Evolutionary conservation across 1,284 basidiomycete genomes (phyloP), one percentile per base, ranked within the genome.

Genomic region (Paramarasmius palmivorus): DNA sequence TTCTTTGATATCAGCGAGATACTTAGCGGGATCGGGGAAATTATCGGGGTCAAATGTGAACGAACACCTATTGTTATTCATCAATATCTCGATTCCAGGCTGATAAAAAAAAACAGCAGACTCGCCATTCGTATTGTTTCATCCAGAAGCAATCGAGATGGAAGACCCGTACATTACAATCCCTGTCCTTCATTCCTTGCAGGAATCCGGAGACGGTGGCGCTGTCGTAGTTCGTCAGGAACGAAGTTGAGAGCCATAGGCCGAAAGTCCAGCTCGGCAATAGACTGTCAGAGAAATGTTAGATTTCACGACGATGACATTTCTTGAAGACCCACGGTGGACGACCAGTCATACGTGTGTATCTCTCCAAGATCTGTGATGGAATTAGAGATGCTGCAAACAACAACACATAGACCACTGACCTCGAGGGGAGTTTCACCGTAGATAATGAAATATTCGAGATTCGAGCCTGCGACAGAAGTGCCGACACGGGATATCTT

Each of bases 71-170:
- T n/a, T n/a, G n/a, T n/a, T n/a, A n/a, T n/a, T n/a, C 20, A 26
- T 42, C 26, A 42, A 2, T 1, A 15, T 29, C n/a, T 14, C 12
- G n/a, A 20, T 2, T 39, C 25, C 12, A 19, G 22, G 37, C 55
- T 29, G 10, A 51, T 10, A 5, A 29, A 52, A 47, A 29, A 8
- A 29, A 8, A 15, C 38, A 50, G 36, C 17, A 37, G 22, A 54
- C 66, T 47, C 52, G 77, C 87, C 87, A 89, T 68, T 88, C 83
- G 65, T 88, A 89, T 65, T 85, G 82, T 64, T 86, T 87, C 86
- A 89, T 89, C 85, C 85, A 89, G 72, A 89, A 90, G 63, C 87
- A 90, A 63, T 91, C 88, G 40, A 90, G 66, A 61, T 91, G 88
- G 71, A 90, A 86, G 1, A 89, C 86, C n/a, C 86, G 79, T n/a